A percentile compares a stretch with the other conserved stretches of the same genome.
These are phyloP conservation scores for Pezicula carpinea DNA, from an alignment of 2,329 filamentous ascomycete genomes.

Conservation along the genomic window DNA sequence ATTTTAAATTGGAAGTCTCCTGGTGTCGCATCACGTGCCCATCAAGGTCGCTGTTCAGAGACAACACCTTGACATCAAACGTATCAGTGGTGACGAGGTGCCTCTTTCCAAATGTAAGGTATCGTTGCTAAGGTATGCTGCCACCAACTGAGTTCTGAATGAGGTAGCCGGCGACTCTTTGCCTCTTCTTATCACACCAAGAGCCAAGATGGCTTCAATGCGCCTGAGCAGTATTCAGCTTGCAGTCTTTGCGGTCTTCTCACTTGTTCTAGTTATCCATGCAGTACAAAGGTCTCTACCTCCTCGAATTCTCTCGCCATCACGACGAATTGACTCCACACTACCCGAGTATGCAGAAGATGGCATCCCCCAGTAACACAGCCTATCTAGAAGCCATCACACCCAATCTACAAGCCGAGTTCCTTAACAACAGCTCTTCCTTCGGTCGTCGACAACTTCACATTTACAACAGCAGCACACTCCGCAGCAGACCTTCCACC, in stretches of 20 bases:
- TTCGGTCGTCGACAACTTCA: conserved; percentile 10
- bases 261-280: neutral
- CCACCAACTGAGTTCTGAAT: too few species aligned
- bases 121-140: too few species aligned
- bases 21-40: too few species aligned
- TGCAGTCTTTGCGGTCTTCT: neutral
- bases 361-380: neutral
- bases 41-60: too few species aligned
- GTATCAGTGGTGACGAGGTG: too few species aligned
- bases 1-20: too few species aligned
- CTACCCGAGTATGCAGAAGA: neutral
- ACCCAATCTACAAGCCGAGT: conserved; percentile 17
- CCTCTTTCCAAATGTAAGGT: too few species aligned
- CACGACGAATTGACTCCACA: neutral
- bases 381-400: neutral
- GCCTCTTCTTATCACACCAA: too few species aligned
- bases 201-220: too few species aligned
- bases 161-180: too few species aligned
- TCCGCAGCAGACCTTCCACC: conserved; percentile 28
- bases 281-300: neutral
- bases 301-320: neutral
- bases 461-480: conserved; percentile 3
- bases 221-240: neutral
- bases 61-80: too few species aligned
- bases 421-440: neutral